Conservation (phyloP, 805 yeast genomes). For the Hermanozyma aechmeae region DNA sequence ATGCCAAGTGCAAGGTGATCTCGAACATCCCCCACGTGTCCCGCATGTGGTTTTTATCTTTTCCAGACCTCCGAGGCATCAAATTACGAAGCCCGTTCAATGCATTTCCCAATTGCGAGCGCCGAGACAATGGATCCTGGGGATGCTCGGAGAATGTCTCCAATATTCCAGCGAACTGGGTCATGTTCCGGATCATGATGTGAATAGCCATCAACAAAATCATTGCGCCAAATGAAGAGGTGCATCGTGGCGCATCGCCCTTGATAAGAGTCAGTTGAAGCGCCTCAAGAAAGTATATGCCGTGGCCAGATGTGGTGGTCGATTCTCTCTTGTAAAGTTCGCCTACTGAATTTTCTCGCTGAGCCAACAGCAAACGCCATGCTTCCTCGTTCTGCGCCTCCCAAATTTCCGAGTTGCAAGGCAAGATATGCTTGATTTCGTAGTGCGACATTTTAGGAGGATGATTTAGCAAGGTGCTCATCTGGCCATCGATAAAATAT, state of each 20-base stretch:
- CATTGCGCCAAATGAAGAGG: constrained; percentile 1
- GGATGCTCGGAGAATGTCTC: neutral
- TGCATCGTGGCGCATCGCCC: neutral
- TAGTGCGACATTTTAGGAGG: constrained; percentile 1
- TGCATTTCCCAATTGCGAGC: constrained; percentile 1
- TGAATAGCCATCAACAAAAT: neutral
- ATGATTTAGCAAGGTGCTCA: constrained; percentile 1
- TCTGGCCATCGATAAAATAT: constrained; percentile 1
- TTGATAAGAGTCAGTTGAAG: neutral
- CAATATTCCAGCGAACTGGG: constrained; percentile 1
- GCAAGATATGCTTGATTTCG: constrained; percentile 1
- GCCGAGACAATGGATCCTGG: neutral
- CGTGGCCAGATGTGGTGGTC: too few species aligned
- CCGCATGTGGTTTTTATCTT: neutral
- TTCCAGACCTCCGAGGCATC: neutral
- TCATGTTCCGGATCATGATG: constrained; percentile 1
- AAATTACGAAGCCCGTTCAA: constrained; percentile 1
- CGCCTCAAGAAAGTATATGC: neutral
- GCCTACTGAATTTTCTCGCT: too few species aligned
- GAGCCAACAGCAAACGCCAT: too few species aligned
- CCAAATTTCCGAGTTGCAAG: neutral
- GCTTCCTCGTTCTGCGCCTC: neutral
- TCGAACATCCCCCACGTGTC: neutral
- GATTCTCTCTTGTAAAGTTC: too few species aligned
- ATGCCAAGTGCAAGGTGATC: neutral